Evolutionary conservation across 257 asterid genomes (phyloP).

Genomic region (Solanum virginianum): DNA sequence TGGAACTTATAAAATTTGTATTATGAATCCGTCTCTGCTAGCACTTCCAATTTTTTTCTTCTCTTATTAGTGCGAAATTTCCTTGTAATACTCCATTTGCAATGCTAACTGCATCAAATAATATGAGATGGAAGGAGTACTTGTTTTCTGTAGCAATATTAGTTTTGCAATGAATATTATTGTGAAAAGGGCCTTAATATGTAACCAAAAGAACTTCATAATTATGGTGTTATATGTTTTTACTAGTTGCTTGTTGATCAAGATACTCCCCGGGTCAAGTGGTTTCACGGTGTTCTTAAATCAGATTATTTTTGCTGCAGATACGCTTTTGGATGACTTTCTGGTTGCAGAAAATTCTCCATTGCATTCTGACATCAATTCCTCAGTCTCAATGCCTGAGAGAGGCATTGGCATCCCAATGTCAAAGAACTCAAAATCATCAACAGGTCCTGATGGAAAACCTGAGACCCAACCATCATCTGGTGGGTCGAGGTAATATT

Average conservation of each 20-base stretch:
- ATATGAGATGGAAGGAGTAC: not conserved
- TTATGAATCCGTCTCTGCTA: not conserved
- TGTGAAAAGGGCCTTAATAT: not conserved
- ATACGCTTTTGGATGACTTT: slow-evolving; percentile 66
- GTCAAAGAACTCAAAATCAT: slow-evolving; percentile 15
- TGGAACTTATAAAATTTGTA: not conserved
- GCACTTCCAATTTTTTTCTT: not conserved
- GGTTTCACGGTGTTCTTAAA: not conserved
- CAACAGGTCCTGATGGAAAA: slow-evolving; percentile 30
- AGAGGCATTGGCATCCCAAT: slow-evolving; percentile 46
- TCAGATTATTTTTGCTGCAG: slow-evolving; percentile 30
- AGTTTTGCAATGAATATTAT: not conserved
- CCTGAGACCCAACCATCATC: slow-evolving; percentile 40
- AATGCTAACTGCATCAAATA: not conserved
- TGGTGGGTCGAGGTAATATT: slow-evolving; percentile 51
- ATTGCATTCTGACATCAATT: slow-evolving; percentile 44
- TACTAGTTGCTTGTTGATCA: not conserved
- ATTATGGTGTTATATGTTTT: not conserved
- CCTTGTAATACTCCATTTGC: not conserved
- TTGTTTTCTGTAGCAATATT: not conserved
- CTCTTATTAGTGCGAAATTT: not conserved
- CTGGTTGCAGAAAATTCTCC: slow-evolving; percentile 88
- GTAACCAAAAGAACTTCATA: not conserved
- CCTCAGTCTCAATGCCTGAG: slow-evolving; percentile 40
- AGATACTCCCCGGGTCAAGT: not conserved